phyloP scores from a whole-genome alignment of 805 yeast genomes.

The Phaffomyces antillensis region DNA sequence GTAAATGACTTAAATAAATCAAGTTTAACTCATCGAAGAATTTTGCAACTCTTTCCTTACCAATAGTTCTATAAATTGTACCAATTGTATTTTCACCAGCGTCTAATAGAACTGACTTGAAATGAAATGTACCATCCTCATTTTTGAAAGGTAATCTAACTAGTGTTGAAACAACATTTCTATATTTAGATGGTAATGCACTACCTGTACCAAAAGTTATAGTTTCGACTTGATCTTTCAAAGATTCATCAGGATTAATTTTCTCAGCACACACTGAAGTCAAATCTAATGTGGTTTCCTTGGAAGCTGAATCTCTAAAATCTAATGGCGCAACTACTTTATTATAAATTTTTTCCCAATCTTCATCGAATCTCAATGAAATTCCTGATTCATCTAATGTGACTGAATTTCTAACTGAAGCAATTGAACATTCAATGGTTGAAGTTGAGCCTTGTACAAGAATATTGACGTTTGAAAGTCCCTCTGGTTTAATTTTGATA shows the following conservation, averaged over 20 bases:
- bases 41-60: conserved; percentile 32
- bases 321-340: conserved; percentile 22
- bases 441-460: conserved; percentile 18
- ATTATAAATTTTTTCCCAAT: conserved; percentile 24
- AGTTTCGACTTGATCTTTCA: conserved; percentile 53
- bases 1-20: conserved; percentile 79
- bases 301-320: conserved; percentile 4
- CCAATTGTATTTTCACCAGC: conserved; percentile 96
- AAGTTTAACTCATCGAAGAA: conserved; percentile 56
- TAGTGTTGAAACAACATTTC: conserved; percentile 81
- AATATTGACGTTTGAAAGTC: conserved; percentile 13
- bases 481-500: conserved; percentile 21
- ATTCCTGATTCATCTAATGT: conserved; percentile 9
- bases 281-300: conserved; percentile 4
- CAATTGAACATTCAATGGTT: conserved; percentile 14
- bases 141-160: conserved; percentile 55
- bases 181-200: conserved; percentile 74
- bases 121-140: conserved; percentile 17
- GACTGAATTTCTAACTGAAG: conserved; percentile 10
- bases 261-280: conserved; percentile 16
- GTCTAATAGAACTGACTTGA: conserved; percentile 59
- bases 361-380: conserved; percentile 4
- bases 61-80: conserved; percentile 54
- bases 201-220: conserved; percentile 90
- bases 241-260: conserved; percentile 9